A percentile compares a stretch with the other conserved stretches of the same genome.
Evolutionary conservation across 805 yeast genomes (phyloP).

Genomic region (Lipomyces kockii): DNA sequence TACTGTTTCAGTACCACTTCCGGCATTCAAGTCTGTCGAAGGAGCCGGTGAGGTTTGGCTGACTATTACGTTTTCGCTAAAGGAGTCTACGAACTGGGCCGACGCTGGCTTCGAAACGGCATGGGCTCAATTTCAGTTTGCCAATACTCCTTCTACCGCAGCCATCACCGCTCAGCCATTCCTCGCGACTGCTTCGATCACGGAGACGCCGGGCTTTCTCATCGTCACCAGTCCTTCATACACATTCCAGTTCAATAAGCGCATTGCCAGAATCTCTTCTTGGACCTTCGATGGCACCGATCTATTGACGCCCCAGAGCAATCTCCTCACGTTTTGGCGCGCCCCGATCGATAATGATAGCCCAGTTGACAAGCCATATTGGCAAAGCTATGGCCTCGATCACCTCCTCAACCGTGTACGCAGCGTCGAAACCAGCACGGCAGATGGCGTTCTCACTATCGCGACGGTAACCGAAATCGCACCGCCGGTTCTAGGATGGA

Average conservation of each 20-base stretch:
- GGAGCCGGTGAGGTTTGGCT: conserved; percentile 17
- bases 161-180: not conserved
- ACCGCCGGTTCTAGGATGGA: conserved; percentile 44
- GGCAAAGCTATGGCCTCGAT: conserved; percentile 43
- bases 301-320: conserved; percentile 19
- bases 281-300: conserved; percentile 22
- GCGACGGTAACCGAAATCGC: conserved; percentile 37
- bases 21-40: not conserved
- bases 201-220: not conserved
- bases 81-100: conserved; percentile 34
- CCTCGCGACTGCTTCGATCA: not conserved
- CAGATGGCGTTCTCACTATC: conserved; percentile 11
- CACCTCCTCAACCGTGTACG: conserved; percentile 27
- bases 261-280: conserved; percentile 1
- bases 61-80: conserved; percentile 31
- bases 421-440: not conserved
- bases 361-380: conserved; percentile 40
- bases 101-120: conserved; percentile 40
- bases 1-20: conserved; percentile 6
- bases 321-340: conserved; percentile 42
- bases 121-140: conserved; percentile 40
- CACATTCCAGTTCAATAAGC: conserved; percentile 20
- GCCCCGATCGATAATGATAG: conserved; percentile 45
- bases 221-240: not conserved
- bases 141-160: conserved; percentile 7